phyloP scores from a whole-genome alignment of 495 filamentous ascomycete genomes.

The Parathielavia appendiculata region DNA sequence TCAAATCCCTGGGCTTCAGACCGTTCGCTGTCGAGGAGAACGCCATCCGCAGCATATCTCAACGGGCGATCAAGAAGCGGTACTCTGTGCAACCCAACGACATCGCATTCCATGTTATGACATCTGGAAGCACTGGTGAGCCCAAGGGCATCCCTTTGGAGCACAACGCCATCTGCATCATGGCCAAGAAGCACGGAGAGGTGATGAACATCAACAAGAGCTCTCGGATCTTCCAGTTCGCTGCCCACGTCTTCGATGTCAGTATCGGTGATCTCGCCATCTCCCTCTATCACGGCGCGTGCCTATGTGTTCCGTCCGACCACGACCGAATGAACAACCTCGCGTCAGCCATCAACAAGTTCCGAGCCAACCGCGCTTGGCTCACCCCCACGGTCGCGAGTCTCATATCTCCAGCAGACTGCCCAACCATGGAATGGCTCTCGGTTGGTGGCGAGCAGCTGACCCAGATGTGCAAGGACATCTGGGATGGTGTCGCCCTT shows the following conservation, averaged over 20 bases:
- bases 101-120: constrained; percentile 49
- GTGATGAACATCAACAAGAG: constrained; percentile 5
- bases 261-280: constrained; percentile 52
- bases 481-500: constrained; percentile 20
- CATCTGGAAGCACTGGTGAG: constrained; percentile 54
- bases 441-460: constrained; percentile 13
- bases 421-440: constrained; percentile 10
- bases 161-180: constrained; percentile 15
- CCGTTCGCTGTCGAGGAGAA: constrained; percentile 10
- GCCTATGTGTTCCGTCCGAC: constrained; percentile 34
- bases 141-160: constrained; percentile 41
- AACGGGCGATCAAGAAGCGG: not conserved
- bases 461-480: constrained; percentile 11
- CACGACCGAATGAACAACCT: constrained; percentile 25
- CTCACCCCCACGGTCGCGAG: constrained; percentile 6
- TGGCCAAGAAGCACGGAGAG: constrained; percentile 7
- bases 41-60: constrained; percentile 4
- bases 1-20: not conserved
- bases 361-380: constrained; percentile 15
- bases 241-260: constrained; percentile 55
- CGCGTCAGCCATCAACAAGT: constrained; percentile 21
- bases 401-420: constrained; percentile 4
- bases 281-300: constrained; percentile 43
- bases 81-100: constrained; percentile 22
- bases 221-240: constrained; percentile 47